Evolutionary conservation across 352 stramenopile genomes (phyloP), one percentile per base, ranked within the genome.

Genomic region (Globisporangium sylvaticum): DNA sequence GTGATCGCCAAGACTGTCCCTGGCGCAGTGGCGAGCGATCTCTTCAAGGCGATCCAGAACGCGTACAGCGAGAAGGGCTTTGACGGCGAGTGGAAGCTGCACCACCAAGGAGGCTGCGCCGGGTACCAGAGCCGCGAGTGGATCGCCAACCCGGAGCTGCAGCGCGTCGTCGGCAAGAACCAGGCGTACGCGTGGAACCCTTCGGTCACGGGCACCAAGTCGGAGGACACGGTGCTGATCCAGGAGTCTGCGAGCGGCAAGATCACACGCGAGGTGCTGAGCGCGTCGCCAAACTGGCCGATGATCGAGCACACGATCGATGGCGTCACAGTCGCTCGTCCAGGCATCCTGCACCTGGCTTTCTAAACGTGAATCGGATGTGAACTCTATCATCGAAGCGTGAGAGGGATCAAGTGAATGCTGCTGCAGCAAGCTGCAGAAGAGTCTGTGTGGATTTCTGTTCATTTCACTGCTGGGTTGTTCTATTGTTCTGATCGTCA

Each of bases 51-150:
- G 18, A 87, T 88, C 50, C 82, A 90, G 70, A 65, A 74, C 15
- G 82, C 84, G 6, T 92, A 92, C 50, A 68, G 71, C 22, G 65
- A 67, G 20, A 81, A 81, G 48, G 84, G 84, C 0, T 92, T 85
- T 66, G 56, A 73, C 2, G 78, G 71, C 31, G 81, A 92, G 62
- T 92, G 80, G 80, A 86, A 81, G 60, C 68, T 80, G 31, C 81
- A 90, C 58, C 84, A 92, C 58, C 81, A 92, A 32, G 84, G 84
- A 31, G 84, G 84, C 42, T 81, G 75, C 20, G 75, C 84, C 7
- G 84, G 80, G 4, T 92, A 90, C 71, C 78, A 83, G 57, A 90
- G 84, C 58, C 84, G 84, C 34, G 84, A 92, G 63, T 92, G 84
- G 84, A 83, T 89, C 44, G 84, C 81, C 18, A 89, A 79, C 50